These are phyloP conservation scores for Pythium chondricola DNA, from an alignment of 352 stramenopile species.

Conservation along the genomic window DNA sequence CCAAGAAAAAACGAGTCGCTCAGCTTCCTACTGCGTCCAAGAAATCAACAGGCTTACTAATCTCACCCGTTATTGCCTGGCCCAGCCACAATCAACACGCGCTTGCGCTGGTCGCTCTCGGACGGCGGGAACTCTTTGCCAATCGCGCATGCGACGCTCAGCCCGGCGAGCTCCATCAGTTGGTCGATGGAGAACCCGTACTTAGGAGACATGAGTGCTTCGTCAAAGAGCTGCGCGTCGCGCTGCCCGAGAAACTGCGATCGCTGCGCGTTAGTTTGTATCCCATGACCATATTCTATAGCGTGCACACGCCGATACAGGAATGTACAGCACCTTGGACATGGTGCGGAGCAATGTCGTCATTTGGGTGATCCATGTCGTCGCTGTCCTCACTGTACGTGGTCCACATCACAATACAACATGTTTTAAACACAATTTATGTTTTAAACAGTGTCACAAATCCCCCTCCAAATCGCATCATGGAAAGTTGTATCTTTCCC, in stretches of 20 bases:
- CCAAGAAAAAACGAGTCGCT: background rate
- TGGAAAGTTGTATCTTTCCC: slow-evolving; percentile 33
- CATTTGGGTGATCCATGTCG: too few species aligned
- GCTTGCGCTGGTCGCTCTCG: slow-evolving; percentile 10
- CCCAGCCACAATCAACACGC: slow-evolving; percentile 92
- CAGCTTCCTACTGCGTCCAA: too few species aligned
- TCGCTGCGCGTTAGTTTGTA: background rate
- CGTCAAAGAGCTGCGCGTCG: slow-evolving; percentile 81
- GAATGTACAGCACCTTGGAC: slow-evolving; percentile 6
- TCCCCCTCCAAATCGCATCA: too few species aligned
- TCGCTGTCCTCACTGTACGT: background rate
- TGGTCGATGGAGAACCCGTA: slow-evolving; percentile 94
- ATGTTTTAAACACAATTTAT: slow-evolving; percentile 13
- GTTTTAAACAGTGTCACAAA: background rate
- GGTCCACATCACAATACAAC: slow-evolving; percentile 11
- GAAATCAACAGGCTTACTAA: too few species aligned
- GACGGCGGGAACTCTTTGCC: slow-evolving; percentile 40
- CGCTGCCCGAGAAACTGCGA: slow-evolving; percentile 60
- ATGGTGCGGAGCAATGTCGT: background rate
- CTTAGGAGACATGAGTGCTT: slow-evolving; percentile 84
- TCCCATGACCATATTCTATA: slow-evolving; percentile 3
- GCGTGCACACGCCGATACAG: background rate
- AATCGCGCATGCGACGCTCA: slow-evolving; percentile 92
- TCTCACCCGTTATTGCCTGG: slow-evolving; percentile 99
- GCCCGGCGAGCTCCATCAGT: slow-evolving; percentile 98